Evolutionary conservation across 225 moss, liverwort and hornwort genomes (phyloP).

Genomic region (Straminergon stramineum): DNA sequence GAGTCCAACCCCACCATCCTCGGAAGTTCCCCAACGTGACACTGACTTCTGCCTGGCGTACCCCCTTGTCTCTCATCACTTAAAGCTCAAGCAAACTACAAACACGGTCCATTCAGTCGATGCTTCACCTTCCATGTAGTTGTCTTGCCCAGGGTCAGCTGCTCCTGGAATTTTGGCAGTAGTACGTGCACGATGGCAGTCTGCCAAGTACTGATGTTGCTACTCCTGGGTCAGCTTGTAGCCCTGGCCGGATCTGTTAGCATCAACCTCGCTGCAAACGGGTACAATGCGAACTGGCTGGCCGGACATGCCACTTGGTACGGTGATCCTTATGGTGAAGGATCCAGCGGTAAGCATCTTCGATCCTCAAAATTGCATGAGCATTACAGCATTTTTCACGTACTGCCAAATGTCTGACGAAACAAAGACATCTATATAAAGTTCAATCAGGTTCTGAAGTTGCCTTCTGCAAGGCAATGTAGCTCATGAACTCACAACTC

Average conservation of each 20-base stretch:
- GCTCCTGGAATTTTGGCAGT: not conserved
- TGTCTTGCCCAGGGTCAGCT: not conserved
- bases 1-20: not conserved
- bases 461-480: too few relatives aligned
- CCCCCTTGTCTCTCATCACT: not conserved
- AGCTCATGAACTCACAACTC: not conserved
- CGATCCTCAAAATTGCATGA: not conserved
- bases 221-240: not conserved
- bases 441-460: not conserved
- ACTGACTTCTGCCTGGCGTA: not conserved
- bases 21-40: not conserved
- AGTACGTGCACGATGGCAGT: not conserved
- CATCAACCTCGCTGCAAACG: constrained; percentile 3
- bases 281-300: constrained; percentile 20
- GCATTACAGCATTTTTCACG: too few relatives aligned
- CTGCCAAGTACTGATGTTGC: not conserved
- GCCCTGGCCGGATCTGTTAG: not conserved
- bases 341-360: not conserved
- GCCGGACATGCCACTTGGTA: constrained; percentile 35
- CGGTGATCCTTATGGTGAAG: constrained; percentile 15
- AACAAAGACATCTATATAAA: too few relatives aligned
- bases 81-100: not conserved
- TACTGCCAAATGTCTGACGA: too few relatives aligned
- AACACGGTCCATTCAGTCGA: not conserved
- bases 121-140: not conserved